A percentile compares a stretch with the other conserved stretches of the same genome.
These are phyloP conservation scores for Coemansia sp. DNA, from an alignment of 371 early-diverging fungal species.

Conservation along the genomic window DNA sequence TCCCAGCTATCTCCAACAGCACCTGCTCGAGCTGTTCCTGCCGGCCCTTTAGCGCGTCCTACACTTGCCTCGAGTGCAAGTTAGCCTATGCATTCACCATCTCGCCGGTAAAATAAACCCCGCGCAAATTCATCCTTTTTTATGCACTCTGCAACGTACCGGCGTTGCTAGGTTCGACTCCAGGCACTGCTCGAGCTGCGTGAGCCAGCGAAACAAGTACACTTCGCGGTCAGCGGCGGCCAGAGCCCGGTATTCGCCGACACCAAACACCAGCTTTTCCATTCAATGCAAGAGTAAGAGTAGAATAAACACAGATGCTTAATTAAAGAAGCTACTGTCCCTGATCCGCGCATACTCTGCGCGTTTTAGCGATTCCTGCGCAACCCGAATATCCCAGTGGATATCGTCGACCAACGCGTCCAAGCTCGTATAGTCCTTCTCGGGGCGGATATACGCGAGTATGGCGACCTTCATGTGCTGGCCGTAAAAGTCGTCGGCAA, in stretches of 20 bases:
- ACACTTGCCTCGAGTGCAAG: neutral
- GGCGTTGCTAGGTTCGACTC: conserved; percentile 8
- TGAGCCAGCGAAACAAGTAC: conserved; percentile 50
- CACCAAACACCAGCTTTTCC: neutral
- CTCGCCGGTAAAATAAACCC: neutral
- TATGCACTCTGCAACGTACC: conserved; percentile 2
- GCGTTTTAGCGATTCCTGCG: conserved; percentile 12
- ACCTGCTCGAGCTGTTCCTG: conserved; percentile 35
- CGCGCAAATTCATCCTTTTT: too few relatives aligned
- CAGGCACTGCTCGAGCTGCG: conserved; percentile 39
- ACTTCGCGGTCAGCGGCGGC: conserved; percentile 37
- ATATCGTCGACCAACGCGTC: conserved; percentile 92
- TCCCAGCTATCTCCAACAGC: conserved; percentile 29
- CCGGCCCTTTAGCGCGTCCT: conserved; percentile 20
- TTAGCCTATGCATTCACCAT: neutral
- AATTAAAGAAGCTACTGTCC: conserved; percentile 11
- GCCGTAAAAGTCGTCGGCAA: conserved; percentile 88
- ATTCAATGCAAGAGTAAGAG: too few relatives aligned
- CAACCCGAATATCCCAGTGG: conserved; percentile 70
- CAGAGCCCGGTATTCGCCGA: neutral
- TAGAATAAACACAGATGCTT: neutral
- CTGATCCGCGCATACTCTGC: conserved; percentile 15
- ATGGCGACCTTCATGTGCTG: conserved; percentile 78
- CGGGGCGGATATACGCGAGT: conserved; percentile 86
- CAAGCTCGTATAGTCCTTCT: conserved; percentile 76